Evolutionary conservation across 306 rosid genomes (phyloP).

Genomic region (Prosopis cineraria): DNA sequence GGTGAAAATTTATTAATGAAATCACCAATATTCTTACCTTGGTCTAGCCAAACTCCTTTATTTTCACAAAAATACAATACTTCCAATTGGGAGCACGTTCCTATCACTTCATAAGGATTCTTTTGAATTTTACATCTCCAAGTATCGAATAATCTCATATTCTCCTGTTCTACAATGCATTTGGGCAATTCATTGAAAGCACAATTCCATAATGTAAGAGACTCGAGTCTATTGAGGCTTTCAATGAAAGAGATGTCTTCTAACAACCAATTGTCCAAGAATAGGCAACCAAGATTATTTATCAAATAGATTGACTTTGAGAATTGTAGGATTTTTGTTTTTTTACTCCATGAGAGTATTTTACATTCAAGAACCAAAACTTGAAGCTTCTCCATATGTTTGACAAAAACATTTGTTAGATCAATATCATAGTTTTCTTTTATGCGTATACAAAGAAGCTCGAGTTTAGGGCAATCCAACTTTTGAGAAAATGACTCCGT

Average conservation of each 20-base stretch:
- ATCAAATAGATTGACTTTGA: not conserved
- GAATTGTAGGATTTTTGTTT: not conserved
- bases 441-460: not conserved
- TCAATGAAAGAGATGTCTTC: not conserved
- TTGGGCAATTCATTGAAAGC: not conserved
- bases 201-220: not conserved
- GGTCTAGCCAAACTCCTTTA: not conserved
- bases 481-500: not conserved
- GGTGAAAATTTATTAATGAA: not conserved
- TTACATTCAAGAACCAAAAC: not conserved
- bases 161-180: not conserved
- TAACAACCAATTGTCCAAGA: fast-evolving
- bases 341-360: too few relatives aligned
- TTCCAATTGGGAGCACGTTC: not conserved
- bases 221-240: not conserved
- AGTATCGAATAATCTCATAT: not conserved
- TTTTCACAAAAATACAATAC: not conserved
- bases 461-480: not conserved
- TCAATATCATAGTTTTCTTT: not conserved
- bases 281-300: not conserved
- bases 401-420: not conserved
- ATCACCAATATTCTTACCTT: not conserved
- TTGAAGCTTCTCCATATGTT: not conserved
- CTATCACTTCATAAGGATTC: not conserved
- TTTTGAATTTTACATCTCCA: not conserved